Percentiles rank a stretch among this genome's conserved stretches.
phyloP scores from a whole-genome alignment of 768 basidiomycete genomes.

The Pulveroboletus ravenelii region DNA sequence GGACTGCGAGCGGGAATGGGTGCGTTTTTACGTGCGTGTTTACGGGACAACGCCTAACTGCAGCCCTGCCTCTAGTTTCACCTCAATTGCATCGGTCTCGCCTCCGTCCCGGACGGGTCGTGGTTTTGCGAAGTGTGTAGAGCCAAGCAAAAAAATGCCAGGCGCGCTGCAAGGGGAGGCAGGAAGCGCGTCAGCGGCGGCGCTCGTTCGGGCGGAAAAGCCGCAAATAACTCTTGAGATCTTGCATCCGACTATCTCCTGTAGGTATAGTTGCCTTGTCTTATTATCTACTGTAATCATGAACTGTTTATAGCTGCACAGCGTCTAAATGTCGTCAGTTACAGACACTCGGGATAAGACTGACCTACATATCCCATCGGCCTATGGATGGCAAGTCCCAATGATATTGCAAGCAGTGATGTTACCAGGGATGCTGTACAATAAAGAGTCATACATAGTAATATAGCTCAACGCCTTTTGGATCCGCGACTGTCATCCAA shows the following conservation, averaged over 20 bases:
- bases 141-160: constrained; percentile 46
- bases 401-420: constrained; percentile 6
- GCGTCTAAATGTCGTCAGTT: too few species aligned
- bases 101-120: constrained; percentile 58
- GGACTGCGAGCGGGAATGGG: constrained; percentile 86
- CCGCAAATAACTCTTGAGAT: constrained; percentile 28
- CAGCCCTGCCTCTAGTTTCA: constrained; percentile 57
- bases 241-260: neutral
- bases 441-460: constrained; percentile 25
- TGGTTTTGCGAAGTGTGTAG: constrained; percentile 77
- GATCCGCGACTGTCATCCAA: constrained; percentile 63
- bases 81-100: constrained; percentile 66
- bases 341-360: neutral
- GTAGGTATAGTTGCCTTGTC: constrained; percentile 13
- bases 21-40: constrained; percentile 36
- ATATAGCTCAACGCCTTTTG: constrained; percentile 58
- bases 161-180: constrained; percentile 48
- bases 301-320: neutral
- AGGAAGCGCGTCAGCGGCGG: constrained; percentile 45
- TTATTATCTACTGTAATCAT: constrained; percentile 26
- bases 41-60: constrained; percentile 8
- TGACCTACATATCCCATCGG: neutral
- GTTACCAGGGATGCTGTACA: constrained; percentile 21
- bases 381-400: neutral
- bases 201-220: constrained; percentile 28